Base-by-base conservation (phyloP, 2,329 filamentous ascomycete species). In the Lachnellula suecica region DNA sequence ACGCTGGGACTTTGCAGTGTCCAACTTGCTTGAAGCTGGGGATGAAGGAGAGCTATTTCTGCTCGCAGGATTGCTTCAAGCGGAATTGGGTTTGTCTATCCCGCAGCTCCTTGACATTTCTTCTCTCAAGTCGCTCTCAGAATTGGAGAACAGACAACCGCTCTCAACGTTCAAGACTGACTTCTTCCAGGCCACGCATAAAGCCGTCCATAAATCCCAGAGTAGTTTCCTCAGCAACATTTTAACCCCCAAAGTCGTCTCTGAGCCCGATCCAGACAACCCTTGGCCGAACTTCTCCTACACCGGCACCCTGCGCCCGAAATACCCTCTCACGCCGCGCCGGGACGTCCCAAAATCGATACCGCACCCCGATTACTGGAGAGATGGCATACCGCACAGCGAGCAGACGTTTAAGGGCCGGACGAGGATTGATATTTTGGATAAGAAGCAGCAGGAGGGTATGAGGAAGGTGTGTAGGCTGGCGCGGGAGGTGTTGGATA, bases 11-110 rank as follows among this genome's bases (percentile, higher is more conserved):
- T 49, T 76, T 99, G 43, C 92, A 97, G 72, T 99, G 94, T 72
- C 94, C 94, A 49, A 97, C 90, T 45, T 99, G 94, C 70, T 79
- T 97, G 66, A 97, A 96, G 74, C 77, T 92, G 41, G 89, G 88
- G 49, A 87, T 85, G 64, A 85, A 92, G 68, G 90, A 94, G 67
- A 96, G 91, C 75, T 97, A 85, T 74, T 99, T 97, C 76, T 99
- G 94, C 77, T 91, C 91, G 24, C 94, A 99, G 72, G 94, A 97
- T 64, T 99, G 94, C 78, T 99, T 99, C 76, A 97, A 97, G 80
- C 87, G 85, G 72, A 99, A 91, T 78, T 99, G 94, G 94, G 94
- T 97, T 84, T 64, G 83, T 59, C 23, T 20, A 11, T 17, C 40
- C 20, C n/a, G 34, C 10, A n/a, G 6, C n/a, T 19, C 4, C n/a